Conservation (phyloP, 2,329 filamentous ascomycete species). For the Grosmannia penicillata region DNA sequence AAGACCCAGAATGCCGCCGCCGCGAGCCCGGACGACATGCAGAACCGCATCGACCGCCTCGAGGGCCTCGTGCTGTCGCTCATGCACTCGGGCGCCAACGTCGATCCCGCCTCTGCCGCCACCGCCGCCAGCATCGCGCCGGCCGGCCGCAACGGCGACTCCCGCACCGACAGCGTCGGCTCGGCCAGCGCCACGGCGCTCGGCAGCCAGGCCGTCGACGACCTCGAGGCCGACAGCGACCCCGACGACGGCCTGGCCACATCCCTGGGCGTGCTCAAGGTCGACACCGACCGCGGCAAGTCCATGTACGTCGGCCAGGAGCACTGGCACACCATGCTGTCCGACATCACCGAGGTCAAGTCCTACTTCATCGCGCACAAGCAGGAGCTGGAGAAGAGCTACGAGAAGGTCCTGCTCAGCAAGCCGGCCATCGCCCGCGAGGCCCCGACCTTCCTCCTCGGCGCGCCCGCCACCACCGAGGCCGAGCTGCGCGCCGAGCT, state of each 20-base stretch:
- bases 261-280: conserved; percentile 69
- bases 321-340: conserved; percentile 68
- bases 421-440: conserved; percentile 45
- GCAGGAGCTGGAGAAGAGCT: conserved; percentile 73
- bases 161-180: conserved; percentile 28
- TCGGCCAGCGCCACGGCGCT: conserved; percentile 14
- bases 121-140: conserved; percentile 14
- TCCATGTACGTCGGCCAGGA: conserved; percentile 70
- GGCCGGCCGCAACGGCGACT: conserved; percentile 11
- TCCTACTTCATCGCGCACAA: conserved; percentile 78
- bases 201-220: neutral
- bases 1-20: conserved; percentile 52
- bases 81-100: conserved; percentile 68
- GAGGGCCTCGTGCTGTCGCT: conserved; percentile 83
- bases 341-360: conserved; percentile 83
- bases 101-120: conserved; percentile 21
- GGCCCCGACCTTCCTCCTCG: conserved; percentile 67
- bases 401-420: conserved; percentile 57
- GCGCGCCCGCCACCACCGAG: conserved; percentile 55
- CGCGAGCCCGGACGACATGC: conserved; percentile 80
- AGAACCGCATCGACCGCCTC: conserved; percentile 89
- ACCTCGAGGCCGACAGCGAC: conserved; percentile 42
- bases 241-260: conserved; percentile 53
- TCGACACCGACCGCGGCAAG: conserved; percentile 63
- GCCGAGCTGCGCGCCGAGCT: conserved; percentile 66